Evolutionary conservation across 306 rosid species (phyloP).

Genomic region (Trifolium fragiferum): DNA sequence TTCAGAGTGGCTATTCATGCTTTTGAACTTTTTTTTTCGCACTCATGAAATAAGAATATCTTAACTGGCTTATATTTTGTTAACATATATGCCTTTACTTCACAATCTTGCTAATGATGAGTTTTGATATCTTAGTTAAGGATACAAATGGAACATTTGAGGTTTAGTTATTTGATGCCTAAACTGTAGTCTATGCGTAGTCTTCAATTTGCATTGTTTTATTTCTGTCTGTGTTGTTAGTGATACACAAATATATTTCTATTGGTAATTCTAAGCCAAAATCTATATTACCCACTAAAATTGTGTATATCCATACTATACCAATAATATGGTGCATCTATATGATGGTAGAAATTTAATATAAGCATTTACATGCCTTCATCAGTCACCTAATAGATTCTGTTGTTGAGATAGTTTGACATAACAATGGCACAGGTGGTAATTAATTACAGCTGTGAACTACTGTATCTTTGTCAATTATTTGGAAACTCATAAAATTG

Average conservation of each 20-base stretch:
- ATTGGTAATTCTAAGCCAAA: conserved; percentile 1
- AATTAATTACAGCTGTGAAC: not conserved
- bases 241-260: conserved; percentile 1
- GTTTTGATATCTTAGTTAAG: not conserved
- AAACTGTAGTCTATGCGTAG: not conserved
- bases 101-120: not conserved
- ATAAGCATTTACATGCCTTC: not conserved
- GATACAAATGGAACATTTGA: conserved; percentile 13
- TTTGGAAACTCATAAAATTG: not conserved
- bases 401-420: conserved; percentile 10
- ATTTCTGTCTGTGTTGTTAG: conserved; percentile 19
- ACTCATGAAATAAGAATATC: not conserved
- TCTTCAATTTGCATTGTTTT: not conserved
- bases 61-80: conserved; percentile 5
- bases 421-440: not conserved
- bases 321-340: conserved; percentile 29
- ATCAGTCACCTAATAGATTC: not conserved
- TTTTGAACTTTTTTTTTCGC: not conserved
- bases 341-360: not conserved
- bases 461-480: not conserved
- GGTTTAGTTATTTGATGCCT: conserved; percentile 24
- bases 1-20: not conserved
- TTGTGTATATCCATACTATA: not conserved
- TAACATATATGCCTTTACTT: not conserved
- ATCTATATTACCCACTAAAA: conserved; percentile 13